Evolutionary conservation across 768 basidiomycete genomes (phyloP), one percentile per base, ranked within the genome.

Genomic region (Hebeloma cylindrosporum): DNA sequence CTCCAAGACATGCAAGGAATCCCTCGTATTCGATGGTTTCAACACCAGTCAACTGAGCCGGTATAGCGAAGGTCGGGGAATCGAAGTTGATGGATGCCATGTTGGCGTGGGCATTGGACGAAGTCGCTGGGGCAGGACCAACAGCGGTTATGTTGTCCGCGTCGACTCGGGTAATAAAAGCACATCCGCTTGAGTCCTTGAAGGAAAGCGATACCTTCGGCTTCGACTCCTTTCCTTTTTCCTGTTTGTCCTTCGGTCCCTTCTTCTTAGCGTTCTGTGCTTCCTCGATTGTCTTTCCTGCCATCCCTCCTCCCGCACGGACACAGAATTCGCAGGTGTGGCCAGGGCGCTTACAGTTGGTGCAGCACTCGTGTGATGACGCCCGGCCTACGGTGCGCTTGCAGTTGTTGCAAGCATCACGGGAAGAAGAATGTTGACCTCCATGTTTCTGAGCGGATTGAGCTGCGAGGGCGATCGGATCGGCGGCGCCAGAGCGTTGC

Each of bases 281-380:
- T 17, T 62, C 57, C 1, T 42, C 50, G 3, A 61, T 35, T 1
- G 59, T 47, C 25, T 64, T 62, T 0, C 64, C 58, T 2, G 43
- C 57, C 61, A 64, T 61, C 0, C 62, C 61, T 4, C 64, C 60
- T 9, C 57, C 56, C 6, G 33, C 13, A 0, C 27, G 9, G 10
- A 62, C 41, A 28, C 62, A 63, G 34, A 51, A 65, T 1, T 52
- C n/a, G 1, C 11, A 16, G 8, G 30, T 42, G 31, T 62, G 60
- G 0, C 48, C 40, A 0, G 42, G 2, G 7, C 23, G 21, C 4
- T 44, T 37, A 38, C 56, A 59, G 29, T 51, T 57, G 1, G 32
- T 35, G 33, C 61, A 63, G 14, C n/a, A n/a, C n/a, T n/a, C n/a
- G n/a, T n/a, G n/a, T n/a, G n/a, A n/a, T n/a, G n/a, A n/a, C n/a